A percentile compares a stretch with the other conserved stretches of the same genome.
phyloP scores from a whole-genome alignment of 768 basidiomycete genomes.

The Auricularia sp. region DNA sequence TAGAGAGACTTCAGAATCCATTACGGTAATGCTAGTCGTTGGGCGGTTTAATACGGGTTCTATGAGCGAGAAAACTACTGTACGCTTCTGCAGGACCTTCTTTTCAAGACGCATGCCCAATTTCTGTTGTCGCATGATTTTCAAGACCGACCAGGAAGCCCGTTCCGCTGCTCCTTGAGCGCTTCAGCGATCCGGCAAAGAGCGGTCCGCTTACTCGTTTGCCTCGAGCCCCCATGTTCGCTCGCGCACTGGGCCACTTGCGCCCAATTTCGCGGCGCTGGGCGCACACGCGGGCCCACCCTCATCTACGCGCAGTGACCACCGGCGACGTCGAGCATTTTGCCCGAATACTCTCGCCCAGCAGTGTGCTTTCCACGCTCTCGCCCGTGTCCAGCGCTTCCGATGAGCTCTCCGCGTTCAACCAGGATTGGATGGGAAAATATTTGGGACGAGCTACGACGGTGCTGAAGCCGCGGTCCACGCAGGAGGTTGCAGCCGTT shows the following conservation, averaged over 20 bases:
- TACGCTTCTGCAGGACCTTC: too few species aligned
- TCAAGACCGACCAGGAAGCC: too few species aligned
- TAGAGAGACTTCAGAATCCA: too few species aligned
- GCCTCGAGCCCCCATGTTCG: neutral
- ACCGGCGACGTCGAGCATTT: neutral
- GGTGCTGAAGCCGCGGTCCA: conserved; percentile 81
- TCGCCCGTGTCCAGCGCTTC: conserved; percentile 15
- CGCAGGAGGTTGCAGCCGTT: conserved; percentile 79
- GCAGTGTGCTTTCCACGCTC: neutral
- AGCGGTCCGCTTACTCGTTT: neutral
- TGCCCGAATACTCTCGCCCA: neutral
- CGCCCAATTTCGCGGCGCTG: neutral
- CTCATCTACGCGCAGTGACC: neutral
- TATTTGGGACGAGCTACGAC: conserved; percentile 77
- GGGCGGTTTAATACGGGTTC: too few species aligned
- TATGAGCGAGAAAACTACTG: too few species aligned
- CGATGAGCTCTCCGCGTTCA: conserved; percentile 68
- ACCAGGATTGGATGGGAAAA: conserved; percentile 94
- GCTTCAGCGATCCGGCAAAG: too few species aligned
- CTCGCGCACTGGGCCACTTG: neutral
- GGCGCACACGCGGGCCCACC: neutral
- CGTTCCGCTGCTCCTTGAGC: too few species aligned
- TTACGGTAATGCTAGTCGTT: too few species aligned
- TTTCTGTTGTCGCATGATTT: too few species aligned
- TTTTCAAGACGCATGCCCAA: too few species aligned